Base-by-base conservation (phyloP, 352 stramenopile genomes). In the Blastocystis sp. region DNA sequence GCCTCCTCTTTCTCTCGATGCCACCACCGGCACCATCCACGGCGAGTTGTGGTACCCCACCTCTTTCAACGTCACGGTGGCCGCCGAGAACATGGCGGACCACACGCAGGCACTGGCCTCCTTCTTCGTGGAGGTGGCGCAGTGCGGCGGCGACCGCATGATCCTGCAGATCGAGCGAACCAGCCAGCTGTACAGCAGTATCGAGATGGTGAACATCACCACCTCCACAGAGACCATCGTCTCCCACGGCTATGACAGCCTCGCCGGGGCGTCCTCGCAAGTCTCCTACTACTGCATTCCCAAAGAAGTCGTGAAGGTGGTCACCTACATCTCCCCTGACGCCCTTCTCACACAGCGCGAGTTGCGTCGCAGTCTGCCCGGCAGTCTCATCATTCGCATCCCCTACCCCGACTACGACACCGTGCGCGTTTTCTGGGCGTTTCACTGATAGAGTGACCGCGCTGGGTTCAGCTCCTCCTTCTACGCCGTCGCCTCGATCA, bases 11-110 rank as follows among this genome's bases (percentile, higher is more conserved):
- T 65, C 54, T n/a, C 61, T 81, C 21, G 38, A 81, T 66, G 2
- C 42, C 17, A 0, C 4, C 40, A 68, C 38, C 21, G 71, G 71
- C 0, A 81, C 52, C 34, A 21, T 81, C 21, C 34, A 42, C 61
- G 71, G 71, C 3, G 38, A 40, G 34, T 65, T 81, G 52, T n/a
- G n/a, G 7, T 17, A 81, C 2, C 28, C 60, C 14, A 14, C 43
- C 7, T 10, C 0, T 48, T 38, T 52, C 11, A 63, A 81, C 19
- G 48, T 81, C 40, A 81, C 71, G 61, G 54, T 81, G 9, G n/a
- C 40, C 17, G 71, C 24, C 11, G 71, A 81, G 61, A 65, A 81
- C 43, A 81, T 81, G 71, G 19, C 43, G 7, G 71, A 81, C 24
- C 71, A 81, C 1, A 81, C 38, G 21, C 42, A 64, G 28, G 65